phyloP scores from a whole-genome alignment of 148 eudicot species.

The Arbutus unedo region DNA sequence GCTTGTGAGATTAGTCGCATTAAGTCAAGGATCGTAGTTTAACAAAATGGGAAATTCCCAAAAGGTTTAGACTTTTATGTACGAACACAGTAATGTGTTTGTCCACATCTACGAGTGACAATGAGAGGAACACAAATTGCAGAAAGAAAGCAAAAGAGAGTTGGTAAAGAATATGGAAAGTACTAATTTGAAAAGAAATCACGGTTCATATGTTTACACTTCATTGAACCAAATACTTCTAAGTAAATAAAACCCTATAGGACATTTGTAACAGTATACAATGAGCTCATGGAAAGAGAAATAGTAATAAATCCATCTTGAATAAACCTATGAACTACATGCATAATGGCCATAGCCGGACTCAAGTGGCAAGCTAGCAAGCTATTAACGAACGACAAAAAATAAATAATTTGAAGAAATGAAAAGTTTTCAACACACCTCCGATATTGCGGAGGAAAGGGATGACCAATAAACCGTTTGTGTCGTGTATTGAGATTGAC shows the following conservation, averaged over 20 bases:
- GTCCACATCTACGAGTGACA: background rate
- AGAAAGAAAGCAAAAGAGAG: background rate
- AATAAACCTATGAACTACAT: background rate
- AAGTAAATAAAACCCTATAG: background rate
- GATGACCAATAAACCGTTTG: constrained; percentile 75
- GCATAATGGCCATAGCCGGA: background rate
- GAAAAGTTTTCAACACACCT: constrained; percentile 49
- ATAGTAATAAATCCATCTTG: background rate
- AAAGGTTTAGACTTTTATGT: background rate
- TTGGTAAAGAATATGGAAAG: background rate
- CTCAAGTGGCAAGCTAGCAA: background rate
- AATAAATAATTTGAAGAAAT: background rate
- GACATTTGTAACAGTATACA: background rate
- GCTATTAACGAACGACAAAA: background rate
- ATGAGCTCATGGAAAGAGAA: background rate
- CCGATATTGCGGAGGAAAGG: constrained; percentile 80
- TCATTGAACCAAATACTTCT: background rate
- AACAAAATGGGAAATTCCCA: background rate
- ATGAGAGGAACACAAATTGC: background rate
- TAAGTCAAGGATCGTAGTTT: background rate
- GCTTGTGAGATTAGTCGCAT: background rate
- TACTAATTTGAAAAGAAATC: background rate
- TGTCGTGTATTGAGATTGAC: constrained; percentile 63
- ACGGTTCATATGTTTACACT: background rate
- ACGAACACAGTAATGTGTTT: background rate